Base-by-base conservation (phyloP, 495 filamentous ascomycete genomes). In the Pseudoneurospora amorphoporcata region DNA sequence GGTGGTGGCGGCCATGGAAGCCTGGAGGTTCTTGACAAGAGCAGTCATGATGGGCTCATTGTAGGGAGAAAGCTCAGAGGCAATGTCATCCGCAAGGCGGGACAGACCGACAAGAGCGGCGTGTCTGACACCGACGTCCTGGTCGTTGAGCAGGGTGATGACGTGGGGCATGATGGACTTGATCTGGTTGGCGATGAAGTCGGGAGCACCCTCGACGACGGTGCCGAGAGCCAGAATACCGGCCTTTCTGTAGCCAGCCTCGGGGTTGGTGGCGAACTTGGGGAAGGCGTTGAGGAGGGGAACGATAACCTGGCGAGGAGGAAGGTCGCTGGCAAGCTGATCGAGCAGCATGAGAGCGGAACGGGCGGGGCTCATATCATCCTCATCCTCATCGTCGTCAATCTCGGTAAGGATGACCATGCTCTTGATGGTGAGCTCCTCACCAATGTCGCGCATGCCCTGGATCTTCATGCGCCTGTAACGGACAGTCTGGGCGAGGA, bases 381-480 rank as follows among this genome's bases (percentile, higher is more conserved):
- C 94, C 45, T 97, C 94, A 23, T 98, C 95, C 72, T 98, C 95
- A 29, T 89, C 84, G 68, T 93, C 91, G 32, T 89, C 90, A 19
- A 98, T 86, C 84, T 98, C 94, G 19, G 93, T 94, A 70, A 93
- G 90, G 73, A 98, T 95, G 72, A 94, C 86, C 77, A 99, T 84
- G 75, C 90, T 88, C 85, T 92, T 96, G 70, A 89, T 85, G 71
- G 94, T 97, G 71, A 99, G 89, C 81, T 93, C 88, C 80, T 94
- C 89, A 71, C 94, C 94, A 78, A 97, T 88, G 69, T 85, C 84
- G 38, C 80, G 81, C 79, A 96, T 90, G 70, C 87, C 90, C 81
- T 98, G 95, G 76, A 99, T 91, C 87, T 98, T 98, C 82, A 98
- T 88, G 81, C 94, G 95, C 74, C 95, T 89, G 85, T 94, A 98